Conservation (phyloP, 352 stramenopile genomes). For the Phytophthora multivora region DNA sequence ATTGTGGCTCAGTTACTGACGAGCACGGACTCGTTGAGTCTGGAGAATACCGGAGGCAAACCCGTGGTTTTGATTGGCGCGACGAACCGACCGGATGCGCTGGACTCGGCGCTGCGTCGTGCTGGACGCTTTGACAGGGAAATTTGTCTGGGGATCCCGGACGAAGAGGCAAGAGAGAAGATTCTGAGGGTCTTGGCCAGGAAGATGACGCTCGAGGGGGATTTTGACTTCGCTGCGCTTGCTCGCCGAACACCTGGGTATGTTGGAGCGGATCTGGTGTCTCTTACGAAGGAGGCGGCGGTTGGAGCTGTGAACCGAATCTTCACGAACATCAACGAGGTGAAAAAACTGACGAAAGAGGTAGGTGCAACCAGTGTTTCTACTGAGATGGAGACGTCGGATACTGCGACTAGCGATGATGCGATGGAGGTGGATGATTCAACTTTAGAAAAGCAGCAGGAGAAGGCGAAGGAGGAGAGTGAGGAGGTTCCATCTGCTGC, state of each 20-base stretch:
- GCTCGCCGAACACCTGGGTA: constrained; percentile 95
- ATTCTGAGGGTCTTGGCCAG: constrained; percentile 95
- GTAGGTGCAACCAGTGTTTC: constrained; percentile 12
- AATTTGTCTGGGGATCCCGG: constrained; percentile 97
- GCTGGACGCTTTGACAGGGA: constrained; percentile 98
- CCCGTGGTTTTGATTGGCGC: constrained; percentile 97
- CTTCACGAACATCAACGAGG: constrained; percentile 87
- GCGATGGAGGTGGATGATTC: constrained; percentile 27
- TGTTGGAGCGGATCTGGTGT: constrained; percentile 97
- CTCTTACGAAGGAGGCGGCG: constrained; percentile 98
- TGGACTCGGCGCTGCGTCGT: constrained; percentile 96
- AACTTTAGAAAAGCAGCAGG: background rate
- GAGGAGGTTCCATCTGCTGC: constrained; percentile 39
- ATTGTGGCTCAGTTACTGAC: constrained; percentile 97
- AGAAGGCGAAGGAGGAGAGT: constrained; percentile 14
- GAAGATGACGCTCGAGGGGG: constrained; percentile 94
- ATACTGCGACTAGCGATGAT: constrained; percentile 23
- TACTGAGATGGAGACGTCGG: constrained; percentile 14
- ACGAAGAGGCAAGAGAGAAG: constrained; percentile 92
- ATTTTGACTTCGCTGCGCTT: constrained; percentile 95
- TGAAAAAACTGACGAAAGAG: constrained; percentile 11
- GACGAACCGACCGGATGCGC: constrained; percentile 96
- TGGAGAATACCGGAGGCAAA: constrained; percentile 89
- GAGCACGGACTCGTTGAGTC: constrained; percentile 90
- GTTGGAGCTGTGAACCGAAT: constrained; percentile 98